These are phyloP conservation scores for Boletus insuetus DNA, from an alignment of 768 basidiomycete genomes.

Conservation along the genomic window DNA sequence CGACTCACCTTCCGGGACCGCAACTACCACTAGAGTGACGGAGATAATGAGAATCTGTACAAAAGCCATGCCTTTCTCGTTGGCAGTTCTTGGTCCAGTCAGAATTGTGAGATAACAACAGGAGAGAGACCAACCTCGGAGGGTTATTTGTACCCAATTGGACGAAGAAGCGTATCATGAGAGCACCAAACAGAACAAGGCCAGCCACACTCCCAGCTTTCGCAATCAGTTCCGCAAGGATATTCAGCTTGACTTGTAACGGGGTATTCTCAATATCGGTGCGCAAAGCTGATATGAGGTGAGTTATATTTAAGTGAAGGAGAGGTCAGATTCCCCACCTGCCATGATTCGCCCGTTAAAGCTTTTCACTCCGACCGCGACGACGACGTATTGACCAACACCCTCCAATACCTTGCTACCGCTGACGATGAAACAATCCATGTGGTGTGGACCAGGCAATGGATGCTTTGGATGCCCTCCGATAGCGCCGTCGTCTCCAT, in stretches of 20 bases:
- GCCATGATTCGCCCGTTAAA: constrained; percentile 99
- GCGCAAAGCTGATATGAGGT: constrained; percentile 60
- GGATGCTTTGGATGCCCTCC: constrained; percentile 18
- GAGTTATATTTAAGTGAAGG: neutral
- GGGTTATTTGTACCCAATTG: constrained; percentile 68
- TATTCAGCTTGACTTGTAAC: constrained; percentile 89
- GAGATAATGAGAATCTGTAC: constrained; percentile 93
- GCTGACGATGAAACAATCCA: constrained; percentile 88
- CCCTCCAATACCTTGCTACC: constrained; percentile 95
- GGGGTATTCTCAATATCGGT: constrained; percentile 89
- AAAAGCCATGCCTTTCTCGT: constrained; percentile 85
- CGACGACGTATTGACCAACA: constrained; percentile 88
- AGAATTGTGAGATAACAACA: neutral
- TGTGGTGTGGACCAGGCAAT: constrained; percentile 44
- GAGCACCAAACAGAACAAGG: constrained; percentile 70
- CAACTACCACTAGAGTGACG: constrained; percentile 87
- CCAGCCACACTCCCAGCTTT: constrained; percentile 85
- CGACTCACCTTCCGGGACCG: constrained; percentile 72
- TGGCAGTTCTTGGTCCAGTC: constrained; percentile 50
- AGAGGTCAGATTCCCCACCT: constrained; percentile 45
- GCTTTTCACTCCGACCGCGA: constrained; percentile 87
- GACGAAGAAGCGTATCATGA: constrained; percentile 96
- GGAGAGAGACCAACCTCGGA: constrained; percentile 40
- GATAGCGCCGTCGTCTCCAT: constrained; percentile 23
- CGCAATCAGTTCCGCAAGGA: constrained; percentile 93